phyloP scores from a whole-genome alignment of 805 yeast genomes.

The Isabelozyma pseudorhagii region DNA sequence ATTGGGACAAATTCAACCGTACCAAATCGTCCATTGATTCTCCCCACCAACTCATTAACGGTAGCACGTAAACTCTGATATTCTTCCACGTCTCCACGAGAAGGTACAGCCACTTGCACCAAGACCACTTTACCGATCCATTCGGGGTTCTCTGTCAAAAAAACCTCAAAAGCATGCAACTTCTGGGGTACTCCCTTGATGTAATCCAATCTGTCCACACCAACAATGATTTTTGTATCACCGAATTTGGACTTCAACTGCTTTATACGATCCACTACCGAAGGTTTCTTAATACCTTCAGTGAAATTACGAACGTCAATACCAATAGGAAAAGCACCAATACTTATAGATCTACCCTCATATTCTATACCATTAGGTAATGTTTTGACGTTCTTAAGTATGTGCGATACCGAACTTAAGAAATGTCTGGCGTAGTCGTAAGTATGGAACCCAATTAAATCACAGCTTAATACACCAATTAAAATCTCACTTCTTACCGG shows the following conservation, averaged over 20 bases:
- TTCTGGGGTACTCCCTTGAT: constrained; percentile 98
- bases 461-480: constrained; percentile 89
- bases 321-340: constrained; percentile 99
- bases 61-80: constrained; percentile 90
- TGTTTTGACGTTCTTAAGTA: constrained; percentile 70
- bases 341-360: constrained; percentile 70
- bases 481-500: constrained; percentile 94
- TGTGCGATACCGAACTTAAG: constrained; percentile 81
- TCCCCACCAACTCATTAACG: constrained; percentile 93
- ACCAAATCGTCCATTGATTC: constrained; percentile 95
- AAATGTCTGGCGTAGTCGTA: constrained; percentile 98
- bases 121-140: constrained; percentile 97
- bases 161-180: constrained; percentile 92
- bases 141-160: constrained; percentile 89
- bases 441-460: constrained; percentile 96
- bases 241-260: constrained; percentile 62
- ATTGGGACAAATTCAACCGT: constrained; percentile 97
- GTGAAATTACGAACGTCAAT: constrained; percentile 91
- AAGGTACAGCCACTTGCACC: constrained; percentile 96
- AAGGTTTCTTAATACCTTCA: constrained; percentile 64
- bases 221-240: constrained; percentile 85
- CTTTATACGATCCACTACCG: constrained; percentile 63
- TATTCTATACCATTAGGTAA: constrained; percentile 88
- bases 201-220: constrained; percentile 94
- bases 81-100: constrained; percentile 97